Evolutionary conservation across 352 stramenopile species (phyloP), one percentile per base, ranked within the genome.

Genomic region (Aphanomyces euteiches): DNA sequence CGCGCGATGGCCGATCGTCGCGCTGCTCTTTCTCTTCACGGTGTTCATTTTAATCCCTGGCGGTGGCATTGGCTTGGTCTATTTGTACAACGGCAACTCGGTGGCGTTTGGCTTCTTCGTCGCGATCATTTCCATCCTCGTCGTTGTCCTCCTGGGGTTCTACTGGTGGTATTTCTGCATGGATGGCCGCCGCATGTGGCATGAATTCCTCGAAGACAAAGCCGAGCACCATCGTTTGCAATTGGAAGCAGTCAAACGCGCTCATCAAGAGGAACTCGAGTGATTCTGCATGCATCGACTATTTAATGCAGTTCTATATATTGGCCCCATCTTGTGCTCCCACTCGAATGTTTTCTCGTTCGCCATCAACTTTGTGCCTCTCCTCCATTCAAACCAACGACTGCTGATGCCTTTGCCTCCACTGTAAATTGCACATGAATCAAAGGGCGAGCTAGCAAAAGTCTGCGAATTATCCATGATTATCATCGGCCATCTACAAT

Each of bases 41-140:
- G 53, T 84, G 28, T 90, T 90, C 59, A 67, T 90, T 6, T 58
- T 87, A 5, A 71, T 79, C 5, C 83, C 83, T 0, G 78, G 75
- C 0, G 74, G 87, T 41, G 57, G 79, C 7, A 69, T 90, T 2
- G 74, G 73, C n/a, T 59, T 90, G n/a, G 74, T 81, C 36, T 88
- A 84, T 73, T 81, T 90, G 75, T 88, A 77, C 71, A 85, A 54
- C 5, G 59, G 59, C 4, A 56, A 41, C 34, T 56, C 70, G 7
- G 56, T 56, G 0, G 59, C 48, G 0, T 5, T 66, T 1, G 68
- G 76, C 4, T 48, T 78, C 3, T 71, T 70, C 54, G 75, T 74
- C 65, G 39, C 73, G 21, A 19, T 80, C 28, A 36, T 15, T 17
- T 61, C 36, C 12, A 3, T 39, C 5, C 39, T 50, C 4, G 34